These are phyloP conservation scores for Monilinia fructigena DNA, from an alignment of 2,329 filamentous ascomycete genomes.

Conservation along the genomic window DNA sequence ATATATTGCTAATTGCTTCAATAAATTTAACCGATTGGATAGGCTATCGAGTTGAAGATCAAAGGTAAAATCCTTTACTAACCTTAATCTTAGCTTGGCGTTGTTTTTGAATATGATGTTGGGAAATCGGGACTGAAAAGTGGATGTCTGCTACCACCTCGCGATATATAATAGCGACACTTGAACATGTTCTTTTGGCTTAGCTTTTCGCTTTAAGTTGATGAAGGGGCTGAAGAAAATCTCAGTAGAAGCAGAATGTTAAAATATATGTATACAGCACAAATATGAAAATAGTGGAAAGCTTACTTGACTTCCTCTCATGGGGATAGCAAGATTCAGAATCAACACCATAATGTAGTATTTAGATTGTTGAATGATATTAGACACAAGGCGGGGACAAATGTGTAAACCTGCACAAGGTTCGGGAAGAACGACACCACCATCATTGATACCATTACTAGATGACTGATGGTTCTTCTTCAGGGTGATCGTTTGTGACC, in stretches of 20 bases:
- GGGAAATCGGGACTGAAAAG: too few relatives aligned
- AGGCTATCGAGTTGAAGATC: neutral
- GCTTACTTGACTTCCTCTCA: neutral
- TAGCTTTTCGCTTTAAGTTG: constrained; percentile 2
- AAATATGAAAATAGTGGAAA: neutral
- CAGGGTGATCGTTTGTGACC: neutral
- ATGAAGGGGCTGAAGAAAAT: neutral
- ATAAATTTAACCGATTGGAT: neutral
- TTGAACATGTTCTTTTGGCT: neutral
- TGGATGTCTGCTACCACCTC: neutral
- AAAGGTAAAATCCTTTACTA: neutral
- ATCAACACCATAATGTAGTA: neutral
- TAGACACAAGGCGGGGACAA: neutral
- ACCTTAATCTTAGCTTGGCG: too few relatives aligned
- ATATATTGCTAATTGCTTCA: neutral
- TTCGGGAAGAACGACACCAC: neutral
- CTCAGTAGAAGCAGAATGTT: neutral
- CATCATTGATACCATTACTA: neutral
- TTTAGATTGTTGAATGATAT: neutral
- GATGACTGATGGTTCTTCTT: neutral
- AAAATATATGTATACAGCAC: neutral
- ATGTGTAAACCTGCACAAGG: neutral
- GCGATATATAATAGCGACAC: neutral
- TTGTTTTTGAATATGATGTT: too few relatives aligned
- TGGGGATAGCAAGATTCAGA: neutral